Percentiles rank a stretch among this genome's conserved stretches.
Evolutionary conservation across 164 flowering plant species (phyloP).

Genomic region (Macadamia tetraphylla): DNA sequence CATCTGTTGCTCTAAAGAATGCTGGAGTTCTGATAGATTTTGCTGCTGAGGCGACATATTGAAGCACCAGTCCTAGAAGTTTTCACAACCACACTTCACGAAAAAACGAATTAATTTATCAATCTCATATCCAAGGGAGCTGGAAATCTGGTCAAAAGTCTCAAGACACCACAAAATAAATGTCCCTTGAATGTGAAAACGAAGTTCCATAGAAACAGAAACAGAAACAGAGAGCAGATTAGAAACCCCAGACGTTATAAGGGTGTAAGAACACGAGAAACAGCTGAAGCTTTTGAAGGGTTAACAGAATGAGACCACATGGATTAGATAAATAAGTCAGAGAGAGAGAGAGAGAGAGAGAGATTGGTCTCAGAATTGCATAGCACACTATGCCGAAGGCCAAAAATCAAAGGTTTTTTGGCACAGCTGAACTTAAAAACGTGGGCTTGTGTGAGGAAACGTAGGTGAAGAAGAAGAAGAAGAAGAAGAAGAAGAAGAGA

Average conservation of each 20-base stretch:
- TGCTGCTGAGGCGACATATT: conserved; percentile 6
- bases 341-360: not conserved
- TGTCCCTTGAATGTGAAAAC: not conserved
- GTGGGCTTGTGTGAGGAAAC: no score
- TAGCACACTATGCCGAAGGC: not conserved
- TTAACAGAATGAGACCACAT: no score
- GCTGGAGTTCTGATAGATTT: conserved; percentile 1
- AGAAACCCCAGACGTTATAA: not conserved
- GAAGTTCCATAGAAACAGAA: not conserved
- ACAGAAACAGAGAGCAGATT: conserved; percentile 1
- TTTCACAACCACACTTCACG: not conserved
- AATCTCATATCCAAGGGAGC: not conserved
- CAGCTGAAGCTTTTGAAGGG: not conserved
- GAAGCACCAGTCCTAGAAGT: not conserved
- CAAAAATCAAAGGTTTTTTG: no score
- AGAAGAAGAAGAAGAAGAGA: no score
- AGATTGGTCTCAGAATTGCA: not conserved
- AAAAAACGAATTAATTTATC: no score
- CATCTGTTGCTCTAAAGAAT: conserved; percentile 12
- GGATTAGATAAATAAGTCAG: not conserved
- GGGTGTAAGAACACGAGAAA: not conserved
- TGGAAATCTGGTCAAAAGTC: not conserved
- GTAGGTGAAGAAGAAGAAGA: no score
- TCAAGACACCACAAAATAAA: conserved; percentile 17
- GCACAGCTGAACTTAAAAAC: no score